A percentile compares a stretch with the other conserved stretches of the same genome.
These are phyloP conservation scores for Rhynchosporium agropyri DNA, from an alignment of 2,329 filamentous ascomycete genomes.

Conservation along the genomic window DNA sequence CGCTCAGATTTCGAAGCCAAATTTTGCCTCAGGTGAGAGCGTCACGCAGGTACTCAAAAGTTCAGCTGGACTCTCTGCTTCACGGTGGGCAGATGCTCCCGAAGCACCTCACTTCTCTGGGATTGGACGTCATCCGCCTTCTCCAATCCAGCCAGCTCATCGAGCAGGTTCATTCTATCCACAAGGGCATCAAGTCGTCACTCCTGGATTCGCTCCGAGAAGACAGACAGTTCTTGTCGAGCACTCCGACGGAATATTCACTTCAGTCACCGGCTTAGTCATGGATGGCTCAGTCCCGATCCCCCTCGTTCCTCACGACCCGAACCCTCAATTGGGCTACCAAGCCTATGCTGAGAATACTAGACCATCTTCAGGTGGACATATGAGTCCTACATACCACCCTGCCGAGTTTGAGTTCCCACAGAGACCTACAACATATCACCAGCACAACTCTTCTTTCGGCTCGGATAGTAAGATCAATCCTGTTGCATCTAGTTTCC, in stretches of 20 bases:
- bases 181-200: not conserved
- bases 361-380: slow-evolving; percentile 10
- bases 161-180: not conserved
- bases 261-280: slow-evolving; percentile 23
- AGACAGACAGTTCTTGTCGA: slow-evolving; percentile 21
- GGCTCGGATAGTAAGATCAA: slow-evolving; percentile 20
- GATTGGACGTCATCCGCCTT: not conserved
- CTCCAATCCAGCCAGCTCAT: not conserved
- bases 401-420: slow-evolving; percentile 3
- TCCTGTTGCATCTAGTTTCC: slow-evolving; percentile 16
- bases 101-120: not conserved
- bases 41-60: slow-evolving; percentile 8
- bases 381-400: not conserved
- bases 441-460: slow-evolving; percentile 18
- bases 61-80: slow-evolving; percentile 19
- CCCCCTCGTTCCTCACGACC: slow-evolving; percentile 13
- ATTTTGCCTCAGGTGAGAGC: not conserved
- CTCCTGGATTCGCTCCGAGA: slow-evolving; percentile 14
- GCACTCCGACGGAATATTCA: slow-evolving; percentile 12
- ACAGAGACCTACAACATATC: slow-evolving; percentile 15
- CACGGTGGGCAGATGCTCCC: slow-evolving; percentile 20
- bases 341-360: slow-evolving; percentile 2
- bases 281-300: slow-evolving; percentile 22
- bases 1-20: not conserved
- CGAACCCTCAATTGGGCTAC: not conserved